Evolutionary conservation across 225 moss, liverwort and hornwort species (phyloP).

Genomic region (Polytrichum commune): DNA sequence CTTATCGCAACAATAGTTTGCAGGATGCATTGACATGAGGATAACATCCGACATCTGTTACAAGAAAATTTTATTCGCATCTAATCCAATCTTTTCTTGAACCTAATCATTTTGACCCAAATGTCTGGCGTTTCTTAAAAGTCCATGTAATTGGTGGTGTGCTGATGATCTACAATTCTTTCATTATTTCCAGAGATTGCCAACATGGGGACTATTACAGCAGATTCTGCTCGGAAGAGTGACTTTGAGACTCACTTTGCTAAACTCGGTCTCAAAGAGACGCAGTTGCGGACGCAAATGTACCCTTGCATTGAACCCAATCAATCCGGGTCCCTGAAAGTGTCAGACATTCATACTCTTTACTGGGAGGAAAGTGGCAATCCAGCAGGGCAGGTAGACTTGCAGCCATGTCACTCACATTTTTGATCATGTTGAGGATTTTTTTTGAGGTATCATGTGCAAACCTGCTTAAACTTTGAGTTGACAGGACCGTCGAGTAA

Average conservation of each 20-base stretch:
- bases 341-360: constrained; percentile 71
- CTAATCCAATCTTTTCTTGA: too few relatives aligned
- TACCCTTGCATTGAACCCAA: constrained; percentile 58
- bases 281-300: constrained; percentile 29
- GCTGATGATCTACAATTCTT: too few relatives aligned
- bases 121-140: too few relatives aligned
- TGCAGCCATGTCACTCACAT: not conserved
- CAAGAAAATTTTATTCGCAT: too few relatives aligned
- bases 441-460: not conserved
- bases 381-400: constrained; percentile 57
- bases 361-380: constrained; percentile 99
- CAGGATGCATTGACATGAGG: too few relatives aligned
- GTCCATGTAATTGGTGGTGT: too few relatives aligned
- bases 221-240: constrained; percentile 6
- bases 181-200: constrained; percentile 20
- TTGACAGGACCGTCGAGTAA: not conserved
- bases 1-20: too few relatives aligned
- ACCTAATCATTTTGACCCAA: too few relatives aligned
- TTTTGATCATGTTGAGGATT: too few relatives aligned
- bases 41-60: too few relatives aligned
- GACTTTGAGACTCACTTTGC: constrained; percentile 33
- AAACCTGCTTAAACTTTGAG: constrained; percentile 3
- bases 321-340: constrained; percentile 55
- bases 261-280: constrained; percentile 26
- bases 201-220: constrained; percentile 26